A percentile compares a stretch with the other conserved stretches of the same genome.
These are phyloP conservation scores for Rubroboletus satanas DNA, from an alignment of 768 basidiomycete species.

Conservation along the genomic window DNA sequence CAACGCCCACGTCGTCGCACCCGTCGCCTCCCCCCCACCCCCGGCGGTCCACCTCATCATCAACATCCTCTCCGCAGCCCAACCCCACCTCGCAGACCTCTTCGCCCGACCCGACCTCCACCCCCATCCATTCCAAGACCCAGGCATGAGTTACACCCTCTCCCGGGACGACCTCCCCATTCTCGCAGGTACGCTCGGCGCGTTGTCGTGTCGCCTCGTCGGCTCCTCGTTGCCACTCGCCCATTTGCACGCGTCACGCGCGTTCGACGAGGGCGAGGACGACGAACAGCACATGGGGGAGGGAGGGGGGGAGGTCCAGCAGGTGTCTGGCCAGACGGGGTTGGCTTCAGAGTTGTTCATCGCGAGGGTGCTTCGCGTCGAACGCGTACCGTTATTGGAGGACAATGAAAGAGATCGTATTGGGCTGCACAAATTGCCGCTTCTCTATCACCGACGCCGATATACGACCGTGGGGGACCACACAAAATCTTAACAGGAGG, in stretches of 20 bases:
- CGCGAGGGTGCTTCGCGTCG: conserved; percentile 68
- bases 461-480: conserved; percentile 50
- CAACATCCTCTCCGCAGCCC: conserved; percentile 72
- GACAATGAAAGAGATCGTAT: conserved; percentile 12
- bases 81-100: conserved; percentile 55
- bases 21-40: background rate
- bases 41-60: conserved; percentile 58
- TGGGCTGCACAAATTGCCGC: conserved; percentile 40
- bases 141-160: conserved; percentile 35
- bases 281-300: background rate
- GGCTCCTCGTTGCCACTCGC: conserved; percentile 57
- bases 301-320: conserved; percentile 7
- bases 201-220: conserved; percentile 68
- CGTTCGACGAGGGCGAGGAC: background rate
- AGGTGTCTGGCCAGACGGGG: conserved; percentile 29
- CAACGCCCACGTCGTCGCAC: conserved; percentile 22
- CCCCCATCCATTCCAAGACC: conserved; percentile 52
- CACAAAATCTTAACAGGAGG: conserved; percentile 5
- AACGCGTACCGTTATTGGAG: conserved; percentile 33
- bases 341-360: conserved; percentile 72
- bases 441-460: conserved; percentile 59
- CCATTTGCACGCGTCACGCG: conserved; percentile 37
- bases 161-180: conserved; percentile 57
- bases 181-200: conserved; percentile 59
- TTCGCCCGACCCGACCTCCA: conserved; percentile 75